A percentile compares a stretch with the other conserved stretches of the same genome.
phyloP scores from a whole-genome alignment of 73 alveolate species.

The Symbiodinium natans region DNA sequence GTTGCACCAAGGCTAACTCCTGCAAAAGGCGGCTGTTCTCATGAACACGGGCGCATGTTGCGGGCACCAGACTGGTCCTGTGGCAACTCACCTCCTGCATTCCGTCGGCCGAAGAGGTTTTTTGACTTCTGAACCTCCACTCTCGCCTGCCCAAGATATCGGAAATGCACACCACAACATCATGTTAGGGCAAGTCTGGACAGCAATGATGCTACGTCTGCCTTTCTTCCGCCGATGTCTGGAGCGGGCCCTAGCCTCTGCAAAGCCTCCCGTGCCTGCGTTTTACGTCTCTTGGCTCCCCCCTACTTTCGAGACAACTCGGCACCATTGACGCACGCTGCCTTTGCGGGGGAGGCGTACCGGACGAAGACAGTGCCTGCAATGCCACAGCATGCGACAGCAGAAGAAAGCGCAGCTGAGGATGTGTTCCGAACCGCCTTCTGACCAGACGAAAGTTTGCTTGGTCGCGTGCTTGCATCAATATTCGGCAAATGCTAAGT shows the following conservation, averaged over 20 bases:
- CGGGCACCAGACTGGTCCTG: slow-evolving; percentile 19
- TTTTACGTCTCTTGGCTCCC: too few relatives aligned
- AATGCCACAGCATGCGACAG: not conserved
- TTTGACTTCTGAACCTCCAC: slow-evolving; percentile 88
- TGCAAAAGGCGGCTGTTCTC: not conserved
- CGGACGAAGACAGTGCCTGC: slow-evolving; percentile 69
- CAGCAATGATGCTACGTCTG: not conserved
- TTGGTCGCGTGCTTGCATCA: too few relatives aligned
- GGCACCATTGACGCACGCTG: not conserved
- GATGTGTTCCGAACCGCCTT: too few relatives aligned
- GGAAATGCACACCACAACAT: not conserved
- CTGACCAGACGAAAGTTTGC: too few relatives aligned
- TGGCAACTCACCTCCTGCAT: slow-evolving; percentile 62
- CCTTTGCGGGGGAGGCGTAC: slow-evolving; percentile 53
- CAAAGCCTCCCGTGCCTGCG: slow-evolving; percentile 86
- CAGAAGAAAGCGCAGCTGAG: not conserved
- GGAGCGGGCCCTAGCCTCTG: slow-evolving; percentile 85
- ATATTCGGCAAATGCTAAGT: too few relatives aligned
- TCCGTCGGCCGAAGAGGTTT: slow-evolving; percentile 64
- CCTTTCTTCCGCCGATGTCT: slow-evolving; percentile 85
- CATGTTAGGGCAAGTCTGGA: not conserved
- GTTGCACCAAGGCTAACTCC: slow-evolving; percentile 67
- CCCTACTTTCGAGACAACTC: too few relatives aligned
- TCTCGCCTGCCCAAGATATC: slow-evolving; percentile 34
- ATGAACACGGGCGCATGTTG: too few relatives aligned